Percentiles rank a stretch among this genome's conserved stretches.
These are phyloP conservation scores for Thelonectria olida DNA, from an alignment of 2,329 filamentous ascomycete genomes.

Conservation along the genomic window DNA sequence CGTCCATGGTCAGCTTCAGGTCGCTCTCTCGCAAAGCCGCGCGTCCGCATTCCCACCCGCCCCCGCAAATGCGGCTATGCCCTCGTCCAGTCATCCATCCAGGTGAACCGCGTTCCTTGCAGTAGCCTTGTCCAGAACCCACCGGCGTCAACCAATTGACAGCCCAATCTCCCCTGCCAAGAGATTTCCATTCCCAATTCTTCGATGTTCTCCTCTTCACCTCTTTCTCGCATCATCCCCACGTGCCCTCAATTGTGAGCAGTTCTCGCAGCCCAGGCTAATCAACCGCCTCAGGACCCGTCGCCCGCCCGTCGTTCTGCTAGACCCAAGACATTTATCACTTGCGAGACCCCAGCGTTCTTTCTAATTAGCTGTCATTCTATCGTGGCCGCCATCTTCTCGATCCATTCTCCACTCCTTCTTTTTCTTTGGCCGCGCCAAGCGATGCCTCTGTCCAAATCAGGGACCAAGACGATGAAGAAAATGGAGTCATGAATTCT, in stretches of 20 bases:
- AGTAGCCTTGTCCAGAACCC: background rate
- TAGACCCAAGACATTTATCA: slow-evolving; percentile 5
- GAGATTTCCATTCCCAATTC: slow-evolving; percentile 2
- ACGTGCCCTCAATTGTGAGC: slow-evolving; percentile 8
- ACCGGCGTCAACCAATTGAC: slow-evolving; percentile 24
- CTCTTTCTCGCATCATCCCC: background rate
- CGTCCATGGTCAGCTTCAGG: slow-evolving; percentile 32
- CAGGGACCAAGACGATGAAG: background rate
- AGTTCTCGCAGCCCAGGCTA: too few relatives aligned
- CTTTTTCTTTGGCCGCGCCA: slow-evolving; percentile 9
- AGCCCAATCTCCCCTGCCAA: slow-evolving; percentile 32
- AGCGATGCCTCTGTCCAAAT: background rate
- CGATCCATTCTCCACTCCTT: background rate
- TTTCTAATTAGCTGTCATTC: background rate
- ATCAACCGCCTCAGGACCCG: too few relatives aligned
- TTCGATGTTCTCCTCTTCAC: background rate
- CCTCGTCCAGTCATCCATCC: too few relatives aligned
- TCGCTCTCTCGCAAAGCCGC: slow-evolving; percentile 13
- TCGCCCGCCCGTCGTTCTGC: slow-evolving; percentile 1
- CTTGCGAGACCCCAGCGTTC: background rate
- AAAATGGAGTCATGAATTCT: background rate
- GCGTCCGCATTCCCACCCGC: background rate
- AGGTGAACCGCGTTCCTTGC: background rate
- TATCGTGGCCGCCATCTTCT: background rate
- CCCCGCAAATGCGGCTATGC: background rate